These are phyloP conservation scores for Ocimum tenuiflorum DNA, from an alignment of 257 asterid species.

Conservation along the genomic window DNA sequence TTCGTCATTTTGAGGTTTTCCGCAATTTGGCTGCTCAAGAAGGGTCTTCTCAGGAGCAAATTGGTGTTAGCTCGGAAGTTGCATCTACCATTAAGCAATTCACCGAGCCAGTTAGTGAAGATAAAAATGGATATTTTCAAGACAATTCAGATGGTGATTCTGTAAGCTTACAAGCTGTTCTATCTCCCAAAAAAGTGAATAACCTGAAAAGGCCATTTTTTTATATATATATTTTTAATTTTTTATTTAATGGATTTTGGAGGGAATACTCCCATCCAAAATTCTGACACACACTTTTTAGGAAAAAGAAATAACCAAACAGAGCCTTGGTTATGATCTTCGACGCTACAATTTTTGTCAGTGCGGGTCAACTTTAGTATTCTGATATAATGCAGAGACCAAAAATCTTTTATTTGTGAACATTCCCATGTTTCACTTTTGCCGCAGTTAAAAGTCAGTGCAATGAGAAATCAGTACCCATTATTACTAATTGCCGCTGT, in stretches of 20 bases:
- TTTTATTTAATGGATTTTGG: too few relatives aligned
- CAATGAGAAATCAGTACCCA: slow-evolving; percentile 48
- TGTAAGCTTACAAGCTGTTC: slow-evolving; percentile 41
- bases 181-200: too few relatives aligned
- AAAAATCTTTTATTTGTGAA: background rate
- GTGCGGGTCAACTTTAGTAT: background rate
- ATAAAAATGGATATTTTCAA: slow-evolving; percentile 41
- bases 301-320: too few relatives aligned
- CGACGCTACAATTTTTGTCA: slow-evolving; percentile 12
- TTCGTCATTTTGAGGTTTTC: slow-evolving; percentile 90
- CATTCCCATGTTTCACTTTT: slow-evolving; percentile 13
- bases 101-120: slow-evolving; percentile 57
- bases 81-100: slow-evolving; percentile 78
- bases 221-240: too few relatives aligned
- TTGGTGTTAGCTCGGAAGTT: slow-evolving; percentile 72
- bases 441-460: slow-evolving; percentile 40
- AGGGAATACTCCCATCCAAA: too few relatives aligned
- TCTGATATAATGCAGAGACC: background rate
- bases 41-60: slow-evolving; percentile 75
- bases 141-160: slow-evolving; percentile 35
- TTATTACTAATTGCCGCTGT: slow-evolving; percentile 81
- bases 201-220: too few relatives aligned
- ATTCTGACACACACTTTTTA: too few relatives aligned
- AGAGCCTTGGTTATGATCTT: background rate
- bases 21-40: slow-evolving; percentile 59